Percentiles rank a stretch among this genome's conserved stretches.
phyloP scores from a whole-genome alignment of 371 early-diverging fungal genomes.

The Parasitella parasitica region DNA sequence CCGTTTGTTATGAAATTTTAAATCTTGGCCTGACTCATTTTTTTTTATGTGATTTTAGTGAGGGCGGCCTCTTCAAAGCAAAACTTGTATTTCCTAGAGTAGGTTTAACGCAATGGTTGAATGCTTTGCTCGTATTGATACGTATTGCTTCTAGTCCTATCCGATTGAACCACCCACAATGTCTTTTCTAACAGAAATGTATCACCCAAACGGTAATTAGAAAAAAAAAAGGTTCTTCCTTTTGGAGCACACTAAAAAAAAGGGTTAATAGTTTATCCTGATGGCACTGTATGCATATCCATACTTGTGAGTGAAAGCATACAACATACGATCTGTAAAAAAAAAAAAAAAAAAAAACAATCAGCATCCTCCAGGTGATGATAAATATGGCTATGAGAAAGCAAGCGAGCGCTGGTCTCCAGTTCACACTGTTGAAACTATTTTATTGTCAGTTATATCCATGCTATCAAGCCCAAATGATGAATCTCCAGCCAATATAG shows the following conservation, averaged over 20 bases:
- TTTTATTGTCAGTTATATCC: constrained; percentile 82
- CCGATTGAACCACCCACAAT: constrained; percentile 84
- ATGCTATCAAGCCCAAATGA: constrained; percentile 94
- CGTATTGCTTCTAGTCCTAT: constrained; percentile 52
- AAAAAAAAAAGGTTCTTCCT: background rate
- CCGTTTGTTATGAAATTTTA: background rate
- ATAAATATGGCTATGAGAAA: constrained; percentile 91
- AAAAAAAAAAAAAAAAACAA: background rate
- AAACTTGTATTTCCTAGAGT: constrained; percentile 77
- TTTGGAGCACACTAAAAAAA: background rate
- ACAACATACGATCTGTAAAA: background rate
- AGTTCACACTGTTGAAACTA: constrained; percentile 93
- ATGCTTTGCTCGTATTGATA: background rate
- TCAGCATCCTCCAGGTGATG: constrained; percentile 79
- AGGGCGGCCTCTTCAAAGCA: constrained; percentile 93
- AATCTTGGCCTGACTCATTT: constrained; percentile 3
- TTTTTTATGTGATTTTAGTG: constrained; percentile 33
- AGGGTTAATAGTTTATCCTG: constrained; percentile 59
- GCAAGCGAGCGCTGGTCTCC: constrained; percentile 93
- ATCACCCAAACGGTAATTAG: constrained; percentile 74
- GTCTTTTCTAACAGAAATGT: constrained; percentile 80
- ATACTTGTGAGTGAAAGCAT: constrained; percentile 65
- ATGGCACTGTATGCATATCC: constrained; percentile 92
- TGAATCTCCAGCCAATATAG: constrained; percentile 90
- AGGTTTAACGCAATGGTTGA: constrained; percentile 12